phyloP scores from a whole-genome alignment of 768 basidiomycete species.

The Steccherinum ochraceum region DNA sequence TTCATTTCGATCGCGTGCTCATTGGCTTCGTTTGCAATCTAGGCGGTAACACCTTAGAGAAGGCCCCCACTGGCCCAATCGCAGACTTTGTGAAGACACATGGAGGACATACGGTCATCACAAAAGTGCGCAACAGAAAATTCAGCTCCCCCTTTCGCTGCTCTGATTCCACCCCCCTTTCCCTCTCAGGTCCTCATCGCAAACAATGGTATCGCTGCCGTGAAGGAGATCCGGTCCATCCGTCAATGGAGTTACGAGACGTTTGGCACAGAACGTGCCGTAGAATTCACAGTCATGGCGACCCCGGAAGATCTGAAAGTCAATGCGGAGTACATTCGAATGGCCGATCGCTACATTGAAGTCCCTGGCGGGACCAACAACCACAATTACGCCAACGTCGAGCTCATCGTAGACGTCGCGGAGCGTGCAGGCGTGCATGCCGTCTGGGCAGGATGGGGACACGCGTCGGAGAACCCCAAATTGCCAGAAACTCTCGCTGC shows the following conservation, averaged over 20 bases:
- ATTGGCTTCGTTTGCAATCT: slow-evolving; percentile 14
- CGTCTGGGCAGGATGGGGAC: slow-evolving; percentile 99
- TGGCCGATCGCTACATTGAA: slow-evolving; percentile 99
- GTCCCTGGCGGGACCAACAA: slow-evolving; percentile 98
- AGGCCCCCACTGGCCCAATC: slow-evolving; percentile 71
- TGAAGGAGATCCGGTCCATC: slow-evolving; percentile 98
- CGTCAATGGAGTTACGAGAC: slow-evolving; percentile 99
- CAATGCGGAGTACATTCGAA: slow-evolving; percentile 99
- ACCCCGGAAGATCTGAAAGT: slow-evolving; percentile 98
- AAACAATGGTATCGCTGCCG: slow-evolving; percentile 98
- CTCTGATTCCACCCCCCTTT: no score
- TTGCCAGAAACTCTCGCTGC: slow-evolving; percentile 90
- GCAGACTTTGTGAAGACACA: slow-evolving; percentile 86
- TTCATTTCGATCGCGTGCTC: slow-evolving; percentile 7
- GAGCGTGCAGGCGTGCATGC: slow-evolving; percentile 97
- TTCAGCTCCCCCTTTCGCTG: no score
- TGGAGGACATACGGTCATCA: slow-evolving; percentile 98
- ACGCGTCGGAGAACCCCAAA: slow-evolving; percentile 97
- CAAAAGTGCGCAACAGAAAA: slow-evolving; percentile 71
- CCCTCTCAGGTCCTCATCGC: slow-evolving; percentile 84
- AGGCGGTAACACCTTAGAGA: slow-evolving; percentile 93
- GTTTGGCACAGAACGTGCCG: slow-evolving; percentile 90
- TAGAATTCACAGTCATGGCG: slow-evolving; percentile 99
- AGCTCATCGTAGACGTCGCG: slow-evolving; percentile 96
- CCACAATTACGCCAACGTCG: slow-evolving; percentile 99